A percentile compares a stretch with the other conserved stretches of the same genome.
Evolutionary conservation across 192 early-diverging fungal species (phyloP).

Genomic region (Mortierella alpina): DNA sequence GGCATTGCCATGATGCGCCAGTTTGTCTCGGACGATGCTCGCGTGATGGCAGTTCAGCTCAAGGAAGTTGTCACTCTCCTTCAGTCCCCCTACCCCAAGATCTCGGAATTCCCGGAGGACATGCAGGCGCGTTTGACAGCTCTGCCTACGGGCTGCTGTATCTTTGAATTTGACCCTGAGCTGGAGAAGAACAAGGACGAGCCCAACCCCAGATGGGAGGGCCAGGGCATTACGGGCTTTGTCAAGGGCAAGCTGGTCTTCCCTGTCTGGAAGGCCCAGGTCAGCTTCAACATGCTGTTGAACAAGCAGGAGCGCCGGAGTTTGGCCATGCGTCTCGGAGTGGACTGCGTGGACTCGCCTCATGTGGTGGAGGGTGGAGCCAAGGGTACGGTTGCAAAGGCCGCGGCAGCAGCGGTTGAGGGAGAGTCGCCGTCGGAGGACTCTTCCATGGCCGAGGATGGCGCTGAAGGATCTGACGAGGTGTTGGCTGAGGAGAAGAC

Average conservation of each 20-base stretch:
- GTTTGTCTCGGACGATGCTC: conserved; percentile 32
- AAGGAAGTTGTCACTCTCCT: conserved; percentile 35
- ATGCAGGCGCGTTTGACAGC: conserved; percentile 50
- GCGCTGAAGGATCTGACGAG: neutral
- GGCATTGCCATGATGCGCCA: conserved; percentile 70
- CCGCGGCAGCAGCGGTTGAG: conserved; percentile 5
- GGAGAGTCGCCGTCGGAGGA: conserved; percentile 20
- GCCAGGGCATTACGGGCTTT: conserved; percentile 47
- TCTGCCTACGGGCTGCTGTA: conserved; percentile 62
- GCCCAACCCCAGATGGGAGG: conserved; percentile 51
- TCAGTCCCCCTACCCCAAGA: conserved; percentile 54
- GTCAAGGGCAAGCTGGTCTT: conserved; percentile 61
- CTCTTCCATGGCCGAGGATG: conserved; percentile 15
- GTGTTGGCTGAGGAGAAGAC: conserved; percentile 4
- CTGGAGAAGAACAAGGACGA: conserved; percentile 48
- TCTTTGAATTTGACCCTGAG: conserved; percentile 67
- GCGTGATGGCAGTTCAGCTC: conserved; percentile 43
- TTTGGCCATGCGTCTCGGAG: conserved; percentile 51
- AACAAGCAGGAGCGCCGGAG: conserved; percentile 77
- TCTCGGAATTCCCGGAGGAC: conserved; percentile 57
- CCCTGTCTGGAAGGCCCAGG: conserved; percentile 79
- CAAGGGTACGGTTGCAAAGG: conserved; percentile 39
- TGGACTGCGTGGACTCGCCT: conserved; percentile 49
- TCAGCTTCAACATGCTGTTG: conserved; percentile 78
- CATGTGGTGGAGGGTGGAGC: conserved; percentile 49